Evolutionary conservation across 129 eudicot species (phyloP), one percentile per base, ranked within the genome.

Genomic region (Silybum marianum): DNA sequence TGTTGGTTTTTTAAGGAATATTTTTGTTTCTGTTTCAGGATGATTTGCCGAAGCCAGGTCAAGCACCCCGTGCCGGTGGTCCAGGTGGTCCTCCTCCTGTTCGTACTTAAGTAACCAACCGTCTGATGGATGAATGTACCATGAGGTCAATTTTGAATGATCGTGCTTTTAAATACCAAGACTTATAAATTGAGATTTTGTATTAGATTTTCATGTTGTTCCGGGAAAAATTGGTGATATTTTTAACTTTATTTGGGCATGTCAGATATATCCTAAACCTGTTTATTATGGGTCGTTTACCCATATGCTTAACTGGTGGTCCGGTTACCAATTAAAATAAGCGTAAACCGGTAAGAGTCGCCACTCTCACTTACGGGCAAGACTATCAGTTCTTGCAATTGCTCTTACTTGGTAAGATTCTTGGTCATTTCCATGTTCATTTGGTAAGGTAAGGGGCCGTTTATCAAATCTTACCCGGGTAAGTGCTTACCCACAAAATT

Each of bases 31-130:
- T 22, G 78, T 78, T 80, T 54, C 82, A 88, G 91, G 92, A 87
- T 86, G 95, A 91, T 69, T 5, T 28, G 38, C 88, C 95, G 12
- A 90, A 84, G 84, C 84, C 95, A 26, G 90, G 91, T 42, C 92
- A 91, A 77, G 85, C 87, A 22, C 91, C 89, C 32, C 89, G 89
- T 38, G 82, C 87, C 9, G 85, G 74, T 78, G 92, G 89, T 38
- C 85, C 95, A 40, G 88, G 89, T 2, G 78, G 54, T 32, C 85
- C 88, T 32, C 76, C 65, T 26, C 87, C 92, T 42, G 78, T 78
- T 58, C 91, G 90, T 42, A 75, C 85, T 69, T 86, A 39, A 86
- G 14, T 19, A 14, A 39, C 44, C 12, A 10, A 21, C 9, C 39
- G 14, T 19, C 10, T 80, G 75, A 44, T 46, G 7, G 14, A 58